A percentile compares a stretch with the other conserved stretches of the same genome.
phyloP scores from a whole-genome alignment of 129 eudicot genomes.

The Helianthus annuus region HanXRQr2.0-SUNRISE NC_035439.2:105577941-105578440 shows the following conservation, averaged over 20 bases:
- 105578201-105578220: background rate
- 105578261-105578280: too few relatives aligned
- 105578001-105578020: constrained; percentile 93
- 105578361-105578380: background rate
- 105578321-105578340: background rate
- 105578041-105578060: constrained; percentile 82
- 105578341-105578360: constrained; percentile 1
- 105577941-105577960: background rate
- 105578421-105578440: too few relatives aligned
- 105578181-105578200: background rate
- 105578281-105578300: background rate
- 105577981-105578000: constrained; percentile 79
- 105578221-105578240: background rate
- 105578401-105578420: too few relatives aligned
- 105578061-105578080: constrained; percentile 84
- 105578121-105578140: background rate
- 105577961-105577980: constrained; percentile 98
- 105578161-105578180: too few relatives aligned
- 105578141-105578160: too few relatives aligned
- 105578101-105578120: background rate
- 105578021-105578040: constrained; percentile 89
- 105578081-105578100: constrained; percentile 62
- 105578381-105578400: background rate
- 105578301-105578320: background rate
- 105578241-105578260: too few relatives aligned